Evolutionary conservation across 768 basidiomycete species (phyloP), one percentile per base, ranked within the genome.

Genomic region (Epithele typhae): DNA sequence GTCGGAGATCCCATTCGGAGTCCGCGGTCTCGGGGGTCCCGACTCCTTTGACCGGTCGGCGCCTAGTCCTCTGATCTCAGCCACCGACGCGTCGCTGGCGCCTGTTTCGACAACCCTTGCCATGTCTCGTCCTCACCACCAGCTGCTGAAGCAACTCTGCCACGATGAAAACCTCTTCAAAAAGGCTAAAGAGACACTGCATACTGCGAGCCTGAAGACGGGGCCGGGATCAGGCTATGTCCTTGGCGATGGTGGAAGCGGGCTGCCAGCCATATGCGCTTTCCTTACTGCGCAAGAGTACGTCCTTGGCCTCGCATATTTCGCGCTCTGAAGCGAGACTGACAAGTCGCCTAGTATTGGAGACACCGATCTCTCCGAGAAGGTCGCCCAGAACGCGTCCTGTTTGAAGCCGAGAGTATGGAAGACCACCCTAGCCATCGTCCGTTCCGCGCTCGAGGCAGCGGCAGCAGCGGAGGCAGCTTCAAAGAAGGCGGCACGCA

Each of bases 231-330:
- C 77, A 7, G 79, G 79, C 5, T 68, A 67, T 43, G 65, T 72
- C 17, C 49, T 78, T 3, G 67, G 70, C 3, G 50, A 68, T 18
- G 64, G 63, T 12, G 60, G 57, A 2, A 61, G 62, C 3, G 78
- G 73, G 18, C 46, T 78, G 24, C 67, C 74, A 15, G 76, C 78
- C 5, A 71, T 77, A 24, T 79, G 76, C 51, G 72, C 76, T 22
- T 67, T 68, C 43, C 58, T 81, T 38, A 76, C 78, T 19, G 78
- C 75, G 6, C 63, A 71, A 61, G 61, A 64, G 78, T 78, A 48
- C 35, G 57, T 47, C 4, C 22, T 15, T 5, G 25, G 1, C 17
- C 3, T 23, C 23, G n/a, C n/a, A n/a, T n/a, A 17, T 21, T 3
- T 33, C 18, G 36, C 30, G 41, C 12, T n/a, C 10, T 9, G 15